These are phyloP conservation scores for Sicyos edulis DNA, from an alignment of 306 rosid genomes.

Conservation along the genomic window DNA sequence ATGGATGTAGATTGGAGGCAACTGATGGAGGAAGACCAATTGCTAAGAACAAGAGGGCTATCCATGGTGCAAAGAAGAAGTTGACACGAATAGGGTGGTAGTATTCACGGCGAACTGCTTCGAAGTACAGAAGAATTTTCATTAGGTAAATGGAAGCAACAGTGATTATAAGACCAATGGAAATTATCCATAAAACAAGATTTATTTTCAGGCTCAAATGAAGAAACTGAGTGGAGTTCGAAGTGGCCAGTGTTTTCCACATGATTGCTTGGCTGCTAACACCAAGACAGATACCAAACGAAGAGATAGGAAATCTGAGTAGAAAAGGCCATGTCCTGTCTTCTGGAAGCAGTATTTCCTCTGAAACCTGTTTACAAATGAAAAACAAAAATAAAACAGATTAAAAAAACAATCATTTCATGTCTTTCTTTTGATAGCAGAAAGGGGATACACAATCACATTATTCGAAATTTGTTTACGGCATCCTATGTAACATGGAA, in stretches of 20 bases:
- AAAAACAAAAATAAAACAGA: background rate
- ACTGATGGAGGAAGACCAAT: conserved; percentile 69
- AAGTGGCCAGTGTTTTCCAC: conserved; percentile 69
- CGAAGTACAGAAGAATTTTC: conserved; percentile 66
- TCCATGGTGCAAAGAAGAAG: conserved; percentile 91
- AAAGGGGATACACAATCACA: no score
- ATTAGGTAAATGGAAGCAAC: conserved; percentile 42
- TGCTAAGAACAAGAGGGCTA: conserved; percentile 71
- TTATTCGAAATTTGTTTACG: no score
- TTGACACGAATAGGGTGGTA: conserved; percentile 80
- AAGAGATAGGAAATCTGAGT: conserved; percentile 62
- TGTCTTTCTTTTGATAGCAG: no score
- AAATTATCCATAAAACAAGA: conserved; percentile 55
- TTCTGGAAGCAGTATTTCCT: conserved; percentile 70
- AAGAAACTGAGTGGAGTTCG: conserved; percentile 57
- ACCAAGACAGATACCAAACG: conserved; percentile 82
- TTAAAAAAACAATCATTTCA: no score
- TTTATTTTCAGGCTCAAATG: conserved; percentile 52
- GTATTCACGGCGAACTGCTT: conserved; percentile 88
- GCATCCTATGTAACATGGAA: no score
- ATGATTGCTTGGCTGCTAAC: conserved; percentile 85
- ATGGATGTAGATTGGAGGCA: conserved; percentile 30
- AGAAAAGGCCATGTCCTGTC: conserved; percentile 82
- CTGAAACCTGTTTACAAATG: conserved; percentile 50
- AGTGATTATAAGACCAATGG: conserved; percentile 35